These are phyloP conservation scores for Cucurbita argyrosperma DNA, from an alignment of 306 rosid genomes.

Conservation along the genomic window DNA sequence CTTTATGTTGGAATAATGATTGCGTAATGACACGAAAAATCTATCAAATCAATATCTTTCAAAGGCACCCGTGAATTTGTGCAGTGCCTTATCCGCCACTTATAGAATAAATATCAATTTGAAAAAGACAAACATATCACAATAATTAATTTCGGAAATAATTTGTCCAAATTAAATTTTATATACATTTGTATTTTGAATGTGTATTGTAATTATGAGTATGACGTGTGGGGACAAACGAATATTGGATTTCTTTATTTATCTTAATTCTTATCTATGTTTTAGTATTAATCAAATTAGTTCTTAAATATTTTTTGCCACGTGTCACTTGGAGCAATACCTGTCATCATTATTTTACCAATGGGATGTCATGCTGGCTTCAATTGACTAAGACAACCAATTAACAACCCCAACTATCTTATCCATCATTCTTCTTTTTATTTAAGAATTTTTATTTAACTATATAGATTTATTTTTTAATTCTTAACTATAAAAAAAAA, in stretches of 20 bases:
- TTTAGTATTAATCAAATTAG: not conserved
- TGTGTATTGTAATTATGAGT: not conserved
- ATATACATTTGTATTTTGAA: not conserved
- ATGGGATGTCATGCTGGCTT: not conserved
- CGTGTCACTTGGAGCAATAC: not conserved
- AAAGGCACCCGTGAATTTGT: not conserved
- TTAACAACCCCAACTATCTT: not conserved
- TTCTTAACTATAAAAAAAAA: too few species aligned
- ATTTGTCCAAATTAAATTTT: not conserved
- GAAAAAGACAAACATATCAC: not conserved
- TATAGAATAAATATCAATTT: not conserved
- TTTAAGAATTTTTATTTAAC: too few species aligned
- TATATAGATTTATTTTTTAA: too few species aligned
- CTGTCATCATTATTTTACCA: not conserved
- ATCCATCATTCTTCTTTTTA: not conserved
- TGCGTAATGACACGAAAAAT: not conserved
- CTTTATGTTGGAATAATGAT: not conserved
- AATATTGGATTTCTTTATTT: not conserved
- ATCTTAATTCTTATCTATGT: not conserved
- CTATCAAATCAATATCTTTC: not conserved
- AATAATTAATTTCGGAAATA: not conserved
- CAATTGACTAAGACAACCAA: not conserved
- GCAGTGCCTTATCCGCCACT: not conserved
- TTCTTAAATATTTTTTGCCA: not conserved
- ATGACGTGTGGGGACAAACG: not conserved